Evolutionary conservation across 768 basidiomycete genomes (phyloP), one percentile per base, ranked within the genome.

Genomic region (Dentipellis sp.): DNA sequence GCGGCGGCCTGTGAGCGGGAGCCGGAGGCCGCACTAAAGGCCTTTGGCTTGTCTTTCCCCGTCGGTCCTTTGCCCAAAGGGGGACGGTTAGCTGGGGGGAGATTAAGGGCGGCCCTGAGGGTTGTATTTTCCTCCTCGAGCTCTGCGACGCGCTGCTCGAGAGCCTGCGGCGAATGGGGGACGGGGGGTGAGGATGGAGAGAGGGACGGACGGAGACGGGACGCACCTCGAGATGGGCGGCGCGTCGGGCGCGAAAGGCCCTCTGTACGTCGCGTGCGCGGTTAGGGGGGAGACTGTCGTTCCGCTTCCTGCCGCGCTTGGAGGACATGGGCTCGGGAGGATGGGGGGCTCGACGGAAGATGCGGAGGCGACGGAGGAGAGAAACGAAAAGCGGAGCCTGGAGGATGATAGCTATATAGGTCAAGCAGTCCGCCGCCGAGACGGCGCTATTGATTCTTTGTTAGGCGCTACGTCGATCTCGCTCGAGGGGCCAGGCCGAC

Each of bases 181-280:
- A 19, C 59, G 55, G 39, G 53, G 68, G 69, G 66, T 64, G 63
- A 70, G 57, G 60, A 45, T 58, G 62, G 63, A 65, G 63, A 68
- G 67, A 61, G 63, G 65, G 56, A 59, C 39, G 49, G 52, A 23
- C 29, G 21, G 11, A 17, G 22, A 21, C 23, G 23, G 61, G 50
- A 71, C 74, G 63, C 59, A 89, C 88, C 75, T 86, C 80, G 54
- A 94, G 78, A 69, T 94, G 91, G 56, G 90, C 90, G 59, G 91
- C 91, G 63, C 91, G 81, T 61, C 92, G 76, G 36, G 91, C 92
- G 59, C 91, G 80, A 74, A 94, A 94, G 9, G 91, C 91, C 65
- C 91, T 74, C 67, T 94, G 91, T 16, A 93, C 89, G 65, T 94
- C 92, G 56, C 92, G 75, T 29, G 91, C 91, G 59, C 91, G 82